Base-by-base conservation (phyloP, 805 yeast genomes). In the Hyphopichia homilentoma region DNA sequence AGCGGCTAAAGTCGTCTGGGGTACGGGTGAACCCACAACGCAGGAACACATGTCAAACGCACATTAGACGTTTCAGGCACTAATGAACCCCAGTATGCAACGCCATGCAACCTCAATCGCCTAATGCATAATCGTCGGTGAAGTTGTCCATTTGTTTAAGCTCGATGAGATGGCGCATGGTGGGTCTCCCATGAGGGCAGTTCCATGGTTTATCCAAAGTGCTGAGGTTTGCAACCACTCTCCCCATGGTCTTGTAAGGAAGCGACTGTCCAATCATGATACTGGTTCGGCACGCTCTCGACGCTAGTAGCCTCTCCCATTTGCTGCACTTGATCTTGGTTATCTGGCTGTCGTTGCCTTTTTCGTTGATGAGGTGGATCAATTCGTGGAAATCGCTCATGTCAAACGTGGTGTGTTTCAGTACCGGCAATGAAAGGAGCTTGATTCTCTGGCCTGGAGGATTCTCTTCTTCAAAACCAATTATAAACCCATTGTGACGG, bases 101-200 rank as follows among this genome's bases (percentile, higher is more conserved):
- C n/a, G n/a, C n/a, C n/a, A n/a, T n/a, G n/a, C n/a, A n/a, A n/a
- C n/a, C n/a, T n/a, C n/a, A n/a, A n/a, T n/a, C n/a, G n/a, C n/a
- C 7, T 20, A 20, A 20, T 11, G 9, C 11, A 20, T 50, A 52
- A 32, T 52, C 56, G 14, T 32, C 16, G 15, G 27, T 26, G 26
- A 39, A 43, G 13, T 33, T 21, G 7, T 38, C 33, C 49, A 51
- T 43, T 14, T 42, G 33, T 15, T 52, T 45, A 20, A 81, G 49
- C 35, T 84, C 87, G 38, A 81, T 76, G 37, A 90, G 65, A 57
- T 90, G 97, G 34, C 98, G 71, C 83, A 93, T 79, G 1, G 99
- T 93, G 0, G 98, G 99, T 41, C 99, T 66, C 0, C 99, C 98
- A 59, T 93, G 99, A 0, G 99, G 99, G 50, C 88, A 79, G 46